These are phyloP conservation scores for Craspedostauros australis DNA, from an alignment of 108 stramenopile species.

Conservation along the genomic window DNA sequence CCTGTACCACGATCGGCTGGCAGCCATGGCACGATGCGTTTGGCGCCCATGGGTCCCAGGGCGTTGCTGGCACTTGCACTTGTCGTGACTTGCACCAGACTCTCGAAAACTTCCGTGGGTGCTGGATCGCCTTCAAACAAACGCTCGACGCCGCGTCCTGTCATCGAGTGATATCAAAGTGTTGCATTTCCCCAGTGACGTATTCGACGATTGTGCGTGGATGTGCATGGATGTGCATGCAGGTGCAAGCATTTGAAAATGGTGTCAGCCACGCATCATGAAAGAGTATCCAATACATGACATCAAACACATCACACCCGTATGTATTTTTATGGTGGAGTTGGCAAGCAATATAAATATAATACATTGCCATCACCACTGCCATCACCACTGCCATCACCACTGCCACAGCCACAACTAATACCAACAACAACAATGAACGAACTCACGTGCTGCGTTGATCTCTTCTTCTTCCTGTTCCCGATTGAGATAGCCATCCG, in stretches of 20 bases:
- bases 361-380: background rate
- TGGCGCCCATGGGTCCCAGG: slow-evolving; percentile 33
- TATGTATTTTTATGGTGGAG: too few species aligned
- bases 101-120: slow-evolving; percentile 56
- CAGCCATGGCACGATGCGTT: slow-evolving; percentile 59
- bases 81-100: slow-evolving; percentile 32
- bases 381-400: too few species aligned
- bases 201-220: too few species aligned
- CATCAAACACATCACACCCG: too few species aligned
- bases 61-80: slow-evolving; percentile 40
- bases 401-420: too few species aligned
- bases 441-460: slow-evolving; percentile 40
- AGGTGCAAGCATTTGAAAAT: too few species aligned
- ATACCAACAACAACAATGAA: too few species aligned
- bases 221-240: too few species aligned
- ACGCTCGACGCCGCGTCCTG: slow-evolving; percentile 42
- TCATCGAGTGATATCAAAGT: slow-evolving; percentile 3
- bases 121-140: slow-evolving; percentile 81
- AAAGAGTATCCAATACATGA: too few species aligned
- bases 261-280: too few species aligned
- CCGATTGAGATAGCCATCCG: slow-evolving; percentile 51
- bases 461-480: slow-evolving; percentile 79
- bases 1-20: slow-evolving; percentile 7
- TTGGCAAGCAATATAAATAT: too few species aligned
- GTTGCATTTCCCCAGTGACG: too few species aligned